A percentile compares a stretch with the other conserved stretches of the same genome.
Evolutionary conservation across 139 green algal species (phyloP).

Genomic region (Coelastrella sp.): DNA sequence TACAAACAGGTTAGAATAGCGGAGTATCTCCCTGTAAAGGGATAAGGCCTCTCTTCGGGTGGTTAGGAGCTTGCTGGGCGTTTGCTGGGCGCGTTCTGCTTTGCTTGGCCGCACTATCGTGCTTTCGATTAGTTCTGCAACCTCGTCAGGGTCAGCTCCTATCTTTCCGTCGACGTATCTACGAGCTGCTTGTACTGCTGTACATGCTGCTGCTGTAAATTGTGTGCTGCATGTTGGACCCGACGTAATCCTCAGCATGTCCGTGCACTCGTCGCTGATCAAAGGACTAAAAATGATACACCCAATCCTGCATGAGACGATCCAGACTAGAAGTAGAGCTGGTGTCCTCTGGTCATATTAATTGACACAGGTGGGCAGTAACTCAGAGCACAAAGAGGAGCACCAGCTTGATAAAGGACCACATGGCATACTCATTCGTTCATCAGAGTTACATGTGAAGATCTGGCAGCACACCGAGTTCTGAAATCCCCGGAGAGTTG

Average conservation of each 20-base stretch:
- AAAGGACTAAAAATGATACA: not conserved
- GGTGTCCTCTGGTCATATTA: too few species aligned
- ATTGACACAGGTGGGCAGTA: not conserved
- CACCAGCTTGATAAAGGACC: too few species aligned
- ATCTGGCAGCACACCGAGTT: too few species aligned
- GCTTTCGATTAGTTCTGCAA: constrained; percentile 63
- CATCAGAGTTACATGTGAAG: too few species aligned
- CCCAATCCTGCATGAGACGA: not conserved
- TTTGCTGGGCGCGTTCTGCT: constrained; percentile 32
- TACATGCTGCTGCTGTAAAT: not conserved
- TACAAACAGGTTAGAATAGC: constrained; percentile 74
- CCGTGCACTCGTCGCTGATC: not conserved
- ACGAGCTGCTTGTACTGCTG: not conserved
- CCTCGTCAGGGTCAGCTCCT: constrained; percentile 50
- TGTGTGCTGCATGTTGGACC: not conserved
- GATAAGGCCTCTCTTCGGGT: constrained; percentile 67
- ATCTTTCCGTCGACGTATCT: constrained; percentile 40
- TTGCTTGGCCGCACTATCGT: constrained; percentile 50
- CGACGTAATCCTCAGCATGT: not conserved
- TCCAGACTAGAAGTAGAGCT: too few species aligned
- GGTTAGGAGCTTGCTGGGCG: constrained; percentile 52
- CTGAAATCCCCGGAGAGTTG: too few species aligned
- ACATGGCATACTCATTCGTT: too few species aligned
- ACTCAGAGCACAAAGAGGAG: not conserved
- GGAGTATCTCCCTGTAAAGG: constrained; percentile 72